Base-by-base conservation (phyloP, 2,329 filamentous ascomycete genomes). In the Elsinoe arachidis region DNA sequence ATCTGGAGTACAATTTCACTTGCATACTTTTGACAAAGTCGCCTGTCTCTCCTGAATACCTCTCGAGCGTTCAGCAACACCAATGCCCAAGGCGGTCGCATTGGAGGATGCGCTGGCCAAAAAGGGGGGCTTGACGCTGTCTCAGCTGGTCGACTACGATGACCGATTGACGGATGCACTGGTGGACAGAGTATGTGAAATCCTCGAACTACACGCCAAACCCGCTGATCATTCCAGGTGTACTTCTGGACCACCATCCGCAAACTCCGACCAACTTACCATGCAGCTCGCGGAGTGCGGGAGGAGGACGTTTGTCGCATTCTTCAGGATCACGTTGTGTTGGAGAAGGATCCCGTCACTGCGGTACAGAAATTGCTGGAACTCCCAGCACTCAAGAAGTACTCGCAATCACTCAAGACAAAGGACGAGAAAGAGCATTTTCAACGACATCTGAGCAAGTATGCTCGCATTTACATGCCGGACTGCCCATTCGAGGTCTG, bases 201-300 rank as follows among this genome's bases (percentile, higher is more conserved):
- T 80, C 39, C 58, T 49, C 44, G 30, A 39, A 15, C 44, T 6
- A 55, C 12, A 37, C 56, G 55, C 33, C 9, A 52, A 23, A 21
- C 58, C 56, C 56, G 61, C 49, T 59, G 19, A 60, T 64, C 61
- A 17, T 23, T 15, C 47, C 15, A 96, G 92, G 86, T 90, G 9
- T 96, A 88, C 73, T 99, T 93, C 77, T 97, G 93, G 92, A 92
- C 92, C 5, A 88, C 83, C 3, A 96, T 96, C 59, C 91, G 92
- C 62, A 99, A 99, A 74, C 96, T 97, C 67, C 85, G 88, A 60
- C 84, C 83, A 57, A 89, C 88, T 57, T 97, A 95, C 71, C 87
- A 88, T 65, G 81, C 90, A 0, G 90, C 87, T 5, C 85, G 93
- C 61, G 89, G 89, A 39, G 78, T 97, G 53, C 83, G 81, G 56